Base-by-base conservation (phyloP, 768 basidiomycete species). In the Termitomyces sp. region DNA sequence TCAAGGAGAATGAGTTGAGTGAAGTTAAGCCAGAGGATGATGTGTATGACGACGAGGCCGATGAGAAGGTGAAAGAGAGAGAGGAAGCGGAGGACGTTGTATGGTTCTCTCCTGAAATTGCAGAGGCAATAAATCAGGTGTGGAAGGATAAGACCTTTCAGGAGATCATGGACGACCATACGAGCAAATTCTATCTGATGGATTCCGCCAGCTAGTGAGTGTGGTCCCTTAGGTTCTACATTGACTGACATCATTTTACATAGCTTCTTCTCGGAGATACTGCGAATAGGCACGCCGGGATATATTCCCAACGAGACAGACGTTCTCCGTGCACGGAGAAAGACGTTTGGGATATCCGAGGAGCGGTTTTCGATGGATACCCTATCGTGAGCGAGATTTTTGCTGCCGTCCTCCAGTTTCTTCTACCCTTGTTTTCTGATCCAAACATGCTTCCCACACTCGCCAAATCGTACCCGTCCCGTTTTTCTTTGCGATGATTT, bases 311-410 rank as follows among this genome's bases (percentile, higher is more conserved):
- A 86, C 22, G 90, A 90, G 65, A 84, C 81, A 8, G 94, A 97
- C 67, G 88, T 95, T 3, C 74, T 97, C 29, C 78, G 91, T 26
- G 91, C 92, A 26, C 82, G 92, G 62, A 83, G 84, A 57, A 94
- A 94, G 76, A 92, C 86, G 56, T 89, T 88, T 3, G 92, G 92
- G n/a, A 94, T 97, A 64, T 86, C 84, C 5, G 94, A 97, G 72
- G 96, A 92, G 12, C 72, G 87, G 65, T 90, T 91, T 58, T 77
- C 74, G 10, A 81, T 90, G 81, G 88, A 86, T 4, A 79, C 77
- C 44, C 65, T 84, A 26, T 80, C 81, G 83, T 85, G 61, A 57
- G 80, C 78, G 22, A 16, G 16, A 10, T 26, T 24, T 34, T 24
- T 5, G 13, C 29, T 22, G 20, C 34, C 5, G 4, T 7, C 10